Evolutionary conservation across 2,329 filamentous ascomycete species (phyloP).

Genomic region (Aspergillus uvarum): DNA sequence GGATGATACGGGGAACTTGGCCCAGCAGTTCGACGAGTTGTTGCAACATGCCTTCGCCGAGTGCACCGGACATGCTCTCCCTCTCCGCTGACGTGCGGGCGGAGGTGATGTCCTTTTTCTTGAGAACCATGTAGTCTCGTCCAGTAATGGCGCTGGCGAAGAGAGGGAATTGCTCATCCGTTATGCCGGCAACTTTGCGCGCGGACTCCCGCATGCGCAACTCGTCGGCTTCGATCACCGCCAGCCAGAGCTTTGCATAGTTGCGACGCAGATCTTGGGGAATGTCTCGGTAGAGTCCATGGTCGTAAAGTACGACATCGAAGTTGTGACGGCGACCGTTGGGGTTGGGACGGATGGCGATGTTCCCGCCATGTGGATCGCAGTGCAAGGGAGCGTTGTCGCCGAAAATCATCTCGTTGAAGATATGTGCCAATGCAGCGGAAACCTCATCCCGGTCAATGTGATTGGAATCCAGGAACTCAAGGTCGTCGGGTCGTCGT

Average conservation of each 20-base stretch:
- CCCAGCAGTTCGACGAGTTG: conserved; percentile 86
- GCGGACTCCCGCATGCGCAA: conserved; percentile 83
- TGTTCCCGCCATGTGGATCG: conserved; percentile 94
- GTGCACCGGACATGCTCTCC: conserved; percentile 75
- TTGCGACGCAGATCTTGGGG: conserved; percentile 72
- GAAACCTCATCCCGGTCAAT: conserved; percentile 97
- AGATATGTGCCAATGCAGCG: conserved; percentile 82
- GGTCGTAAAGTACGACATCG: conserved; percentile 93
- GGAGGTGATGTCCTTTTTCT: conserved; percentile 54
- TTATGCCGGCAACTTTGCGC: conserved; percentile 82
- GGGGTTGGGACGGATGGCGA: conserved; percentile 80
- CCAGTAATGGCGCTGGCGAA: conserved; percentile 97
- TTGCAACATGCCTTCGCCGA: conserved; percentile 84
- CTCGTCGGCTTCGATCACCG: conserved; percentile 88
- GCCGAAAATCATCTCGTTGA: conserved; percentile 99
- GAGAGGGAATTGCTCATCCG: conserved; percentile 85
- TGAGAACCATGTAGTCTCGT: conserved; percentile 78
- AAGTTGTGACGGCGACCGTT: conserved; percentile 70
- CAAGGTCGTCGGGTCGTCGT: conserved; percentile 81
- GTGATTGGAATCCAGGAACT: conserved; percentile 76
- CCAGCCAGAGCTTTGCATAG: conserved; percentile 97
- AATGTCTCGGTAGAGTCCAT: conserved; percentile 93
- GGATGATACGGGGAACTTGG: conserved; percentile 84
- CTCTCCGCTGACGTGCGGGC: conserved; percentile 74
- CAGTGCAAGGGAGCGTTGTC: conserved; percentile 86